Percentiles rank a stretch among this genome's conserved stretches.
phyloP scores from a whole-genome alignment of 2,329 filamentous ascomycete species.

The Zarea fungicola region DNA sequence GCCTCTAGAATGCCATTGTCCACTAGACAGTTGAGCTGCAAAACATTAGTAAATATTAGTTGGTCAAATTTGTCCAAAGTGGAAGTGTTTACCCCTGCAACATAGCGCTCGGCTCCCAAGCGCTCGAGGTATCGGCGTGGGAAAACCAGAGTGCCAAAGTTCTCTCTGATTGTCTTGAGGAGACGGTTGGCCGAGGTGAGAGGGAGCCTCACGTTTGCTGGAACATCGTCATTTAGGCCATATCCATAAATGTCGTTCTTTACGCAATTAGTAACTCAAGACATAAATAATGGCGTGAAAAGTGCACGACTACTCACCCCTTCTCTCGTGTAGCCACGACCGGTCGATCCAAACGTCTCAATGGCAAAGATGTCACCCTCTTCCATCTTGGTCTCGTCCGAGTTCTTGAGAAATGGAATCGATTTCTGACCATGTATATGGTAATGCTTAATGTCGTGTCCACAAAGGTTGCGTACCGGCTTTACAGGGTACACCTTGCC shows the following conservation, averaged over 20 bases:
- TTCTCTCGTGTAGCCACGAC: constrained; percentile 73
- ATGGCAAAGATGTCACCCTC: constrained; percentile 90
- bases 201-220: constrained; percentile 29
- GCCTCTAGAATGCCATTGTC: constrained; percentile 51
- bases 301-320: constrained; percentile 26
- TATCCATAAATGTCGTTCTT: constrained; percentile 48
- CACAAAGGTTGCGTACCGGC: constrained; percentile 74
- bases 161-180: constrained; percentile 53
- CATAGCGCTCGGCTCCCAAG: constrained; percentile 55
- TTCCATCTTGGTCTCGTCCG: constrained; percentile 87
- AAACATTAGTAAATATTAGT: neutral
- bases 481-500: constrained; percentile 75
- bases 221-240: constrained; percentile 35
- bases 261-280: neutral
- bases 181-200: constrained; percentile 51
- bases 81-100: constrained; percentile 45
- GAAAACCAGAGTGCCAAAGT: constrained; percentile 59
- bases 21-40: constrained; percentile 52
- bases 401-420: constrained; percentile 81
- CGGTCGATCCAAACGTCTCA: constrained; percentile 88
- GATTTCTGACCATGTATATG: constrained; percentile 85
- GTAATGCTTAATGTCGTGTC: constrained; percentile 80
- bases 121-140: constrained; percentile 58
- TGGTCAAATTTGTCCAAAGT: rapidly evolving
- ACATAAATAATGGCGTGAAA: constrained; percentile 21